Conservation (phyloP, 768 basidiomycete species). For the Crassisporium funariophilum region DNA sequence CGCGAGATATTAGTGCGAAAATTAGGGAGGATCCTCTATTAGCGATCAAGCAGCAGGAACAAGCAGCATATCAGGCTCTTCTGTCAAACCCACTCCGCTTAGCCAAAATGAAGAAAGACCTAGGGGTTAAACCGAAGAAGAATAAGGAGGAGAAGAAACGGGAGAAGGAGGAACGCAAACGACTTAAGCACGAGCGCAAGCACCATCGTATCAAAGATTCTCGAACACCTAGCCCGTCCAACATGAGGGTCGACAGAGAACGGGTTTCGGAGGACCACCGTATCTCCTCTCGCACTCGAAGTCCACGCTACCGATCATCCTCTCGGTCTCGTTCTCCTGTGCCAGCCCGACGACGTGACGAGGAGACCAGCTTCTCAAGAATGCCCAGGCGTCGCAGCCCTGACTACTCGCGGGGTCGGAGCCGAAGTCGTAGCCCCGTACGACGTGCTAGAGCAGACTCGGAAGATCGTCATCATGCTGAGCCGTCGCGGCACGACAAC, state of each 20-base stretch:
- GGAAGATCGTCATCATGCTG: conserved; percentile 32
- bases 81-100: conserved; percentile 85
- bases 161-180: conserved; percentile 41
- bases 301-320: conserved; percentile 33
- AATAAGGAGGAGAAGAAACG: conserved; percentile 66
- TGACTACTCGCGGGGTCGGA: conserved; percentile 33
- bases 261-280: conserved; percentile 5
- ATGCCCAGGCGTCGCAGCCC: conserved; percentile 33
- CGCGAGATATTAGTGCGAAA: conserved; percentile 88
- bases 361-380: conserved; percentile 24
- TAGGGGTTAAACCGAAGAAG: conserved; percentile 81
- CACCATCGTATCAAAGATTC: conserved; percentile 15
- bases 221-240: conserved; percentile 20
- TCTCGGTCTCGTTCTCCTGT: conserved; percentile 52
- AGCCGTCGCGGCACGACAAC: conserved; percentile 51
- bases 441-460: conserved; percentile 23
- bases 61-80: conserved; percentile 85
- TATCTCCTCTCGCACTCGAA: conserved; percentile 34
- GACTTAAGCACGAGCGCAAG: conserved; percentile 20
- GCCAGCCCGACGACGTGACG: conserved; percentile 31
- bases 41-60: conserved; percentile 98
- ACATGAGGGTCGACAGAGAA: conserved; percentile 15
- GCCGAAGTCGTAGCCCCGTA: conserved; percentile 31
- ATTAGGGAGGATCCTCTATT: conserved; percentile 95
- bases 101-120: conserved; percentile 76